A percentile compares a stretch with the other conserved stretches of the same genome.
phyloP scores from a whole-genome alignment of 2,329 filamentous ascomycete species.

The Paraphaeosphaeria minitans region DNA sequence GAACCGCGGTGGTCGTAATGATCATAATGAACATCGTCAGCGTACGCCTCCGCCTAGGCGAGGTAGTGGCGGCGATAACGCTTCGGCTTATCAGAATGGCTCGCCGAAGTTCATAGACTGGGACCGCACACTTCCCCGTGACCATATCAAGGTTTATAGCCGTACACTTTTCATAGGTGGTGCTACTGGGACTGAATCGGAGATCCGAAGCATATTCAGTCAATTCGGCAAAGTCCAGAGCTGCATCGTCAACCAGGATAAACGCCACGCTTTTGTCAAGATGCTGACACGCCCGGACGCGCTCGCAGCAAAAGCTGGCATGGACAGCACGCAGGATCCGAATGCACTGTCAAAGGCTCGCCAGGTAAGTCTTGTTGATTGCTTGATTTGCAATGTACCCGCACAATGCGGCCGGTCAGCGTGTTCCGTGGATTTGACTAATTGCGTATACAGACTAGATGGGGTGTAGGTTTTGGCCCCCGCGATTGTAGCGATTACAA shows the following conservation, averaged over 20 bases:
- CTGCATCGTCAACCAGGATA: conserved; percentile 97
- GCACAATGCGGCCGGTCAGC: background rate
- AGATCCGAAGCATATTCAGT: conserved; percentile 80
- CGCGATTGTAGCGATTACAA: conserved; percentile 96
- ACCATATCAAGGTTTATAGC: conserved; percentile 83
- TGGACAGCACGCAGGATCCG: conserved; percentile 77
- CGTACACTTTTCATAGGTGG: conserved; percentile 96
- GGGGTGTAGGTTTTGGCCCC: conserved; percentile 96
- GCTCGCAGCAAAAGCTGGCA: conserved; percentile 79
- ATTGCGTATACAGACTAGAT: conserved; percentile 72
- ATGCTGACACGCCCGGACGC: conserved; percentile 92
- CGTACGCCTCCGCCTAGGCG: conserved; percentile 78
- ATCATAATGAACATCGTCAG: conserved; percentile 76
- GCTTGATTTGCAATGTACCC: background rate
- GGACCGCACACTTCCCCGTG: conserved; percentile 74
- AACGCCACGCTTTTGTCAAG: conserved; percentile 98
- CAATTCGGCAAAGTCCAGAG: conserved; percentile 90
- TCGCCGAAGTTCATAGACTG: conserved; percentile 77
- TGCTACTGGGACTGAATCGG: conserved; percentile 74
- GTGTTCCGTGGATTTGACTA: background rate
- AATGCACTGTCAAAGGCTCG: conserved; percentile 70
- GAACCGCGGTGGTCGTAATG: conserved; percentile 47
- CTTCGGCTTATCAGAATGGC: conserved; percentile 23
- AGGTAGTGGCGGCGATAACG: conserved; percentile 57
- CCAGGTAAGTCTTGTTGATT: conserved; percentile 35